Conservation (phyloP, 768 basidiomycete species). For the Thelephora ganbajun region DNA sequence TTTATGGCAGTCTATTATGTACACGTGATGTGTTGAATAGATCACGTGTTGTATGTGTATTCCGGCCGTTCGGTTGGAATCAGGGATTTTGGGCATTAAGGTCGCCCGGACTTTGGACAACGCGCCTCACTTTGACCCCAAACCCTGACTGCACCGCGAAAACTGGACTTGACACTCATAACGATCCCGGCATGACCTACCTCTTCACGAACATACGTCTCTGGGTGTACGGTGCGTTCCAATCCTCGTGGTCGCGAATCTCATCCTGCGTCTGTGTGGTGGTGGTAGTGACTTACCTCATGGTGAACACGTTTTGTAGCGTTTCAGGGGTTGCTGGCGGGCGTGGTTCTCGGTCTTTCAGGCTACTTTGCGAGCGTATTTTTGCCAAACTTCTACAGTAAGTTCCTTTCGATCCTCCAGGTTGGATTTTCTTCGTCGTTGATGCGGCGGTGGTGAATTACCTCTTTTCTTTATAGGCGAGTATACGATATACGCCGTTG, state of each 20-base stretch:
- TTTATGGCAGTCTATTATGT: too few species aligned
- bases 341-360: constrained; percentile 51
- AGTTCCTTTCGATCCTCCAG: constrained; percentile 10
- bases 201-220: constrained; percentile 20
- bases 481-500: constrained; percentile 55
- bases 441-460: constrained; percentile 1
- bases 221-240: constrained; percentile 15
- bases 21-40: constrained; percentile 4
- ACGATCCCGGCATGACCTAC: constrained; percentile 15
- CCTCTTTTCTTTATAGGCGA: constrained; percentile 30
- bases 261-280: not conserved
- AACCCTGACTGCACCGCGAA: too few species aligned
- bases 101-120: too few species aligned
- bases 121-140: too few species aligned
- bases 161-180: not conserved
- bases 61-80: not conserved
- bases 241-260: not conserved
- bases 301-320: not conserved
- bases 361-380: constrained; percentile 57
- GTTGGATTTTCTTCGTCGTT: not conserved
- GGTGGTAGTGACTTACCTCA: not conserved
- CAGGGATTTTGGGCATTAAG: too few species aligned
- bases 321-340: constrained; percentile 25
- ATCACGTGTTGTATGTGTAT: constrained; percentile 3
- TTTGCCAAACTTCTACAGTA: constrained; percentile 51